A percentile compares a stretch with the other conserved stretches of the same genome.
phyloP scores from a whole-genome alignment of 176 grass and related monocot genomes.

The Themeda triandra region DNA sequence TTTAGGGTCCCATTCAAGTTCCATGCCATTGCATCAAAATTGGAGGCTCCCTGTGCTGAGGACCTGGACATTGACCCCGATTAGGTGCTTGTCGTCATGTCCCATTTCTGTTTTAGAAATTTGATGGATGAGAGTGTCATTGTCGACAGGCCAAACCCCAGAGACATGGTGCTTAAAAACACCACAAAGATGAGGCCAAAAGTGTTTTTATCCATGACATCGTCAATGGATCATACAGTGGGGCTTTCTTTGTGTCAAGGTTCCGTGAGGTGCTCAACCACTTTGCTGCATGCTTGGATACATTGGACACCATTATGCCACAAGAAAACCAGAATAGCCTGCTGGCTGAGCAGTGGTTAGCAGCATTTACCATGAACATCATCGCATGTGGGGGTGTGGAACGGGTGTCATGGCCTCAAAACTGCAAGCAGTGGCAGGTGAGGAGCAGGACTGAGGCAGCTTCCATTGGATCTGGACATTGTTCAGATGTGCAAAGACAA shows the following conservation, averaged over 20 bases:
- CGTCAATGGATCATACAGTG: too few species aligned
- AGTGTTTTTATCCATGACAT: too few species aligned
- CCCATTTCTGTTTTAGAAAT: background rate
- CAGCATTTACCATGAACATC: constrained; percentile 10
- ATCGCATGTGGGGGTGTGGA: constrained; percentile 39
- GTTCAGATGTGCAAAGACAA: too few species aligned
- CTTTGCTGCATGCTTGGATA: constrained; percentile 16
- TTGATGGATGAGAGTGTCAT: constrained; percentile 13
- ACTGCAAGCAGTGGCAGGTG: constrained; percentile 38
- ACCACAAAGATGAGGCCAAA: too few species aligned
- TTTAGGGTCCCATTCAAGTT: too few species aligned
- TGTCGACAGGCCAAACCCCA: too few species aligned
- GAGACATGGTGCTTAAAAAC: too few species aligned
- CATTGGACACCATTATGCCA: constrained; percentile 29
- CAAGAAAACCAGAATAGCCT: background rate
- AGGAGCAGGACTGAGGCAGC: constrained; percentile 24
- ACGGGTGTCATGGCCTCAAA: constrained; percentile 30
- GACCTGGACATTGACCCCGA: constrained; percentile 27
- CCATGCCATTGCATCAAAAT: too few species aligned
- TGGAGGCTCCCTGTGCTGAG: background rate
- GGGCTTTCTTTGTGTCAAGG: too few species aligned
- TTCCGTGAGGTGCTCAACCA: constrained; percentile 34
- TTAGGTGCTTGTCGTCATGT: constrained; percentile 31
- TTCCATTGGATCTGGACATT: too few species aligned
- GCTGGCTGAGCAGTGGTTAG: constrained; percentile 23